phyloP scores from a whole-genome alignment of 1,284 basidiomycete species.

The Chondrostereum purpureum region DNA sequence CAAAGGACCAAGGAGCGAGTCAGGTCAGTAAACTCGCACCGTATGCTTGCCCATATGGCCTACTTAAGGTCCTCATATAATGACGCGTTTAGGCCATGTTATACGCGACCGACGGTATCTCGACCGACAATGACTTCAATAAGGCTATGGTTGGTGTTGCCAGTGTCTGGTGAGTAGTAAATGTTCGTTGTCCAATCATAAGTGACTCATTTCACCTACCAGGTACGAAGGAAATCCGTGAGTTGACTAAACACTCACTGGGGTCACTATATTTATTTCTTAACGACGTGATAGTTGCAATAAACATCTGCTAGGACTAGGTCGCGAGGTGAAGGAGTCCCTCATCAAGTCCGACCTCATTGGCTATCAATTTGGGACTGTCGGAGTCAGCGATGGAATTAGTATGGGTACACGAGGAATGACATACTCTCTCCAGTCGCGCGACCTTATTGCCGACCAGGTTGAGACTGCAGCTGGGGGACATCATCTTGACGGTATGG shows the following conservation, averaged over 20 bases:
- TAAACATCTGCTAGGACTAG: slow-evolving; percentile 84
- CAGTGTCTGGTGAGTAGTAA: slow-evolving; percentile 76
- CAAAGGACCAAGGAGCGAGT: slow-evolving; percentile 90
- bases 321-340: slow-evolving; percentile 81
- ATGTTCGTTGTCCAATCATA: slow-evolving; percentile 6
- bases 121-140: slow-evolving; percentile 72
- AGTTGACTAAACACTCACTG: too few species aligned
- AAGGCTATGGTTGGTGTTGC: slow-evolving; percentile 96
- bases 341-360: slow-evolving; percentile 70
- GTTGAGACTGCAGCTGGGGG: slow-evolving; percentile 96
- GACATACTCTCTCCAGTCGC: slow-evolving; percentile 92
- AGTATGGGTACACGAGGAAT: slow-evolving; percentile 93
- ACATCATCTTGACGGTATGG: slow-evolving; percentile 98
- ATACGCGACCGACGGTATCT: slow-evolving; percentile 89
- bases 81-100: slow-evolving; percentile 76
- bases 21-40: slow-evolving; percentile 74
- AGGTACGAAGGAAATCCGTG: slow-evolving; percentile 91
- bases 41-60: too few species aligned
- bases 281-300: slow-evolving; percentile 65
- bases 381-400: slow-evolving; percentile 96
- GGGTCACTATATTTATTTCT: slow-evolving; percentile 5
- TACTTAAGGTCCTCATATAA: too few species aligned
- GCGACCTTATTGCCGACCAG: slow-evolving; percentile 95
- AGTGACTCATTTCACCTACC: slow-evolving; percentile 10
- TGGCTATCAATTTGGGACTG: slow-evolving; percentile 96